A percentile compares a stretch with the other conserved stretches of the same genome.
These are phyloP conservation scores for Fraxinus nigra DNA, from an alignment of 305 asterid genomes.

Conservation along the genomic window DNA sequence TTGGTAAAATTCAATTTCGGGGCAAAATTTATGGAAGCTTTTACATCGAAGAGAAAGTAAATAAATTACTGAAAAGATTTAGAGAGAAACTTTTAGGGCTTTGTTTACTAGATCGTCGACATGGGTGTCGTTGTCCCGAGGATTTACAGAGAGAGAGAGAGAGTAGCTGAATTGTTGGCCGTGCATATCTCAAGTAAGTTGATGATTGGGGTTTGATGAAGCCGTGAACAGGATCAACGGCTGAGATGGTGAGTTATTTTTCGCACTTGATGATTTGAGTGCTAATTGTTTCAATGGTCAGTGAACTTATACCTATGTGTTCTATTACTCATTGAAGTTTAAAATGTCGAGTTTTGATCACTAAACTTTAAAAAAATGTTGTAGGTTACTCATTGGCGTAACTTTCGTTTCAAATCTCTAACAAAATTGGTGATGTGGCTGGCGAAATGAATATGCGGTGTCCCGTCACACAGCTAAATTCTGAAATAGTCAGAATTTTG, in stretches of 20 bases:
- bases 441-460: no score
- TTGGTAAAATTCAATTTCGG: background rate
- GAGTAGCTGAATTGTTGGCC: background rate
- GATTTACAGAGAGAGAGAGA: conserved; percentile 9
- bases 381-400: no score
- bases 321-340: no score
- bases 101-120: conserved; percentile 21
- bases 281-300: no score
- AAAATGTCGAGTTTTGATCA: no score
- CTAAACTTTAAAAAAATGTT: no score
- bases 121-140: conserved; percentile 18
- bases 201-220: conserved; percentile 22
- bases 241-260: conserved; percentile 8
- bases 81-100: background rate
- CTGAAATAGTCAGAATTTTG: no score
- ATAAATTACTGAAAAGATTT: background rate
- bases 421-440: no score
- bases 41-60: background rate
- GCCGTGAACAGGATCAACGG: conserved; percentile 20
- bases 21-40: background rate
- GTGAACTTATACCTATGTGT: no score
- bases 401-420: no score
- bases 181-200: conserved; percentile 8
- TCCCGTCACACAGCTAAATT: no score
- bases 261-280: background rate